Base-by-base conservation (phyloP, 768 basidiomycete genomes). In the Mycena chlorophos region DNA sequence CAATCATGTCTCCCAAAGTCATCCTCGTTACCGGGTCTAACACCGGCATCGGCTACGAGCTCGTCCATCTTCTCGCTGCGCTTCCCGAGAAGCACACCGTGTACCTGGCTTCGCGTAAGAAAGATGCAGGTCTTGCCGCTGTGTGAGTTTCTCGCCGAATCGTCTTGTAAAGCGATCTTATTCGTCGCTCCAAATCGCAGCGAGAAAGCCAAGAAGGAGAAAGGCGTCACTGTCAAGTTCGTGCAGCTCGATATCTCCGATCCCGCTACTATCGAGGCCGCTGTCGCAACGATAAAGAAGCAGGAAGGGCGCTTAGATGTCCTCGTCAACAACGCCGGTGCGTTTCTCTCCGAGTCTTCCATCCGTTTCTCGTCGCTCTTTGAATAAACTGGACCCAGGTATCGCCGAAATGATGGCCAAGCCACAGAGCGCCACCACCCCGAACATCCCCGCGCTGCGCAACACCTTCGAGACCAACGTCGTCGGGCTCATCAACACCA, bases 301-400 rank as follows among this genome's bases (percentile, higher is more conserved):
- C 68, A 62, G 2, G 75, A 77, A 56, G 78, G 78, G 1, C 69
- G 65, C n/a, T 67, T 79, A 38, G 77, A 79, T 60, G 71, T 76
- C 4, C 69, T 79, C 28, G 73, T 79, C 48, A 78, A 78, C 65
- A 78, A 77, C 47, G 77, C 75, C 31, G 77, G 75, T 62, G 65
- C 60, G 64, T 43, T 3, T 38, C 19, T 20, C 20, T 19, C 3
- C 20, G 13, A 5, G 12, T 17, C 6, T 16, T 40, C 17, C 22
- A 22, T 23, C 34, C 12, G 27, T 43, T 23, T 62, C 57, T 10
- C 42, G 14, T 19, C 10, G 10, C 13, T 16, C 10, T 10, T 45
- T 16, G 22, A 8, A 20, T 55, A 62, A 34, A 58, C 56, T 4
- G 47, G 51, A 5, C 51, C 42, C 23, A 74, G 72, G 72, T 6